Conservation (phyloP, 768 basidiomycete genomes). For the Boletus rubroflammeus region DNA sequence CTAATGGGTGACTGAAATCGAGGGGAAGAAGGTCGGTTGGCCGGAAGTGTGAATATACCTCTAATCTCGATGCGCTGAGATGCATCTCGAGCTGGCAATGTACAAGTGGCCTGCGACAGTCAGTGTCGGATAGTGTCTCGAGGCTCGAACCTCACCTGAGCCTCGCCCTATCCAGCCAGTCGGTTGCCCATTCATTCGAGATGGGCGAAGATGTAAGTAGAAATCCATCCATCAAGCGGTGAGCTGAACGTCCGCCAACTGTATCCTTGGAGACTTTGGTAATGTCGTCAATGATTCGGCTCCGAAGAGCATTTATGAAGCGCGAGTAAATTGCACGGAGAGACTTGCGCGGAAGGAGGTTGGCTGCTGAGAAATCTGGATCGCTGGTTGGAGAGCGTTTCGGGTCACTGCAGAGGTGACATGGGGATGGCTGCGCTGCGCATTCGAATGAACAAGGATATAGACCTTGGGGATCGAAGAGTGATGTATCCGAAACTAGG, state of each 20-base stretch:
- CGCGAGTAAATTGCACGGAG: conserved; percentile 39
- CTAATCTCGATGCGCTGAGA: conserved; percentile 43
- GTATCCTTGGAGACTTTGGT: conserved; percentile 38
- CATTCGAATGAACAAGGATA: conserved; percentile 55
- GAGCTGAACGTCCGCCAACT: conserved; percentile 34
- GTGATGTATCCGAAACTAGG: conserved; percentile 41
- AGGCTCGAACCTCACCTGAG: conserved; percentile 38
- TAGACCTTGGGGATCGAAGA: conserved; percentile 46
- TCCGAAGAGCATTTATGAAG: conserved; percentile 66
- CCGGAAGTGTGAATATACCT: conserved; percentile 61
- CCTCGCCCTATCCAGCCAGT: conserved; percentile 55
- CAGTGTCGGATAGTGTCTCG: conserved; percentile 7
- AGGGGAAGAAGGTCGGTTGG: conserved; percentile 59
- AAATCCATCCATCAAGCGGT: conserved; percentile 59
- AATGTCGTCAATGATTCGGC: conserved; percentile 48
- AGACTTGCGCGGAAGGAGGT: conserved; percentile 44
- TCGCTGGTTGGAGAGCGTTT: conserved; percentile 14
- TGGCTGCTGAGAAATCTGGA: conserved; percentile 29
- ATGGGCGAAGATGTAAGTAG: conserved; percentile 46
- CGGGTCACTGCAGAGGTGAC: conserved; percentile 34
- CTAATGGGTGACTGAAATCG: conserved; percentile 36
- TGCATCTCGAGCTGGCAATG: conserved; percentile 60
- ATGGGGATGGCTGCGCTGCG: conserved; percentile 37
- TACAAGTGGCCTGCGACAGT: conserved; percentile 49
- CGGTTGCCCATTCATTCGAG: conserved; percentile 58